Evolutionary conservation across 257 asterid genomes (phyloP), one percentile per base, ranked within the genome.

Genomic region (Verbena officinalis): DNA sequence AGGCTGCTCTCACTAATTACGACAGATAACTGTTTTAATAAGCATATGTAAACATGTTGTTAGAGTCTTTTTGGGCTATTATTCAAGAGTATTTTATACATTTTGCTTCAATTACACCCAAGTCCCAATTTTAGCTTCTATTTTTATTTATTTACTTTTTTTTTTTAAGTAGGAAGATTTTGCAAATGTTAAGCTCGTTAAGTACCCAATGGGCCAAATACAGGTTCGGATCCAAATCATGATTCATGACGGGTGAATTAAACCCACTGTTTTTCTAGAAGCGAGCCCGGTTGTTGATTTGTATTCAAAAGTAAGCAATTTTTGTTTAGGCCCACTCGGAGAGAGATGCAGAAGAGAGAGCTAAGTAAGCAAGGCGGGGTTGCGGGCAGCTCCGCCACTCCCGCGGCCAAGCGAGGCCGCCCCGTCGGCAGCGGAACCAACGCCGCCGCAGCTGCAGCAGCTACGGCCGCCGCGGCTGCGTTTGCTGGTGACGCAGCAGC

Each of bases 391-490:
- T 76, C 91, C 80, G 86, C 80, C 70, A 45, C 84, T 44, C 90
- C 98, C 38, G 74, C 95, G 56, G 80, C 97, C 52, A 89, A 89
- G 81, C 80, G 98, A 58, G 98, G 98, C 50, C 97, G 96, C 1
- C 97, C 97, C 3, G 71, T 84, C 56, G 98, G 97, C 10, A 81
- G 95, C 46, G 94, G 87, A 53, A 71, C 60, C 68, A 74, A 72
- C 73, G 78, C 76, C 45, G 81, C 87, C 1, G 70, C 78, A 0
- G 84, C 82, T 0, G 74, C 81, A 0, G 82, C 91, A 0, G 74
- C 78, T 0, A 84, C 81, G 0, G 72, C 80, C 0, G 83, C 91
- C 0, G 77, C 81, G 0, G 75, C 83, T 1, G 78, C 78, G 16
- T 75, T 73, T 6, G 73, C 79, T 11, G 87, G 84, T 14, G 97